A percentile compares a stretch with the other conserved stretches of the same genome.
These are phyloP conservation scores for Claviceps humidiphila DNA, from an alignment of 2,329 filamentous ascomycete genomes.

Conservation along the genomic window DNA sequence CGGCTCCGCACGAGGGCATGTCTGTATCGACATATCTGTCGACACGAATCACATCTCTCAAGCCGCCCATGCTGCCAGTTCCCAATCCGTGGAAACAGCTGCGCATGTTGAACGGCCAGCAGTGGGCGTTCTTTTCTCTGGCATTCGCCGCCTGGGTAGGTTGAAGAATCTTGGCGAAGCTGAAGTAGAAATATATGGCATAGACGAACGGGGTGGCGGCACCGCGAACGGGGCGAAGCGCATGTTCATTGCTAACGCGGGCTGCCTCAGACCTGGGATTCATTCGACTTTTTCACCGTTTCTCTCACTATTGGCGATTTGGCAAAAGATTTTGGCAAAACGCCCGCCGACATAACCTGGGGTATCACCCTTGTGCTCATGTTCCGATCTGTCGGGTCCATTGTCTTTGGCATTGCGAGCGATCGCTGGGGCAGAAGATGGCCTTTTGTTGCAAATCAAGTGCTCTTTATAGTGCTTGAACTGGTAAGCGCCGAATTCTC, in stretches of 20 bases:
- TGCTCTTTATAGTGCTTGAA: constrained; percentile 59
- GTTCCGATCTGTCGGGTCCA: constrained; percentile 42
- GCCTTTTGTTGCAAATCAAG: constrained; percentile 65
- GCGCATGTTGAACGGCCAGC: constrained; percentile 32
- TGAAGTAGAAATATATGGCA: too few species aligned
- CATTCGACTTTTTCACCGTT: constrained; percentile 56
- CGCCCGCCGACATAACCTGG: constrained; percentile 48
- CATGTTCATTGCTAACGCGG: neutral
- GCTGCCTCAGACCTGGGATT: constrained; percentile 39
- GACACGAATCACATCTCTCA: constrained; percentile 42
- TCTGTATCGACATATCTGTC: constrained; percentile 30
- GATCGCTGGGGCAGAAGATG: constrained; percentile 50
- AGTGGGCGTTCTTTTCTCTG: constrained; percentile 43
- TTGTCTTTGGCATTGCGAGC: constrained; percentile 39
- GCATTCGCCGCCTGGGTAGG: constrained; percentile 44
- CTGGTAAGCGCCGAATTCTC: constrained; percentile 34
- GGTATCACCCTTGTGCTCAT: constrained; percentile 51
- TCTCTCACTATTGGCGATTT: constrained; percentile 44
- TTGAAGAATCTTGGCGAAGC: neutral
- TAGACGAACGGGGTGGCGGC: too few species aligned
- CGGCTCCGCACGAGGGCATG: constrained; percentile 36
- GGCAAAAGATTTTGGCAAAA: constrained; percentile 35
- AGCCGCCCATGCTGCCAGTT: constrained; percentile 40
- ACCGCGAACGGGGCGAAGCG: too few species aligned
- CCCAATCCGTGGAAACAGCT: constrained; percentile 40